Base-by-base conservation (phyloP, 768 basidiomycete genomes). In the Tulasnella sp. region DNA sequence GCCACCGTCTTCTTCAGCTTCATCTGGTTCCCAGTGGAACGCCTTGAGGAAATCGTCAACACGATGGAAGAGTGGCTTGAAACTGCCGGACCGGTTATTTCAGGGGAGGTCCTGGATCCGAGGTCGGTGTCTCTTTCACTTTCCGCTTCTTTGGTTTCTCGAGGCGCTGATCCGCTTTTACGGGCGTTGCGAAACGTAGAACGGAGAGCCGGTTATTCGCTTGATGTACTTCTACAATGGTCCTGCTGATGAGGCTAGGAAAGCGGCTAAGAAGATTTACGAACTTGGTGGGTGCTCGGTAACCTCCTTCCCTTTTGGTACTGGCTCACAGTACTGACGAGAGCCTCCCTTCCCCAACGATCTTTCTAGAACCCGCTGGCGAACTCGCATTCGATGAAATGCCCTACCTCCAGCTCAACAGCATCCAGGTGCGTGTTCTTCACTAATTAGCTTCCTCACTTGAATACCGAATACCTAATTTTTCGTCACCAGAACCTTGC, bases 11-110 rank as follows among this genome's bases (percentile, higher is more conserved):
- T 54, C 31, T 54, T 41, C 31, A 77, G 41, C 16, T 31, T 42
- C 18, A 42, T 60, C 22, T 54, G 41, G 41, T 77, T 54, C 58
- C 40, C 76, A 9, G 48, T 64, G 40, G 76, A 77, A 11, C 46
- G 58, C 40, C n/a, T 58, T 5, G 48, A 42, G 12, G 76, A 77
- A 31, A 46, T 77, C n/a, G 50, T 77, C 76, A 77, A 37, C 16
- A 41, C 37, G 9, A 77, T 77, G 37, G 76, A 77, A 34, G 74
- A 75, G 40, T 75, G 74, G 74, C 31, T 75, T 18, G 74, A 42
- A 37, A 42, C 40, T 12, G 74, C 74, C 41, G 74, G 74, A 34
- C 74, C 12, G 64, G 74, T 18, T 75, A 48, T 42, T 42, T 75
- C 74, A 42, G 74, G 22, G 41, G 41, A 14, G 74, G 46, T 28